Conservation (phyloP, 2,329 filamentous ascomycete species). For the Aspergillus hortae region DNA sequence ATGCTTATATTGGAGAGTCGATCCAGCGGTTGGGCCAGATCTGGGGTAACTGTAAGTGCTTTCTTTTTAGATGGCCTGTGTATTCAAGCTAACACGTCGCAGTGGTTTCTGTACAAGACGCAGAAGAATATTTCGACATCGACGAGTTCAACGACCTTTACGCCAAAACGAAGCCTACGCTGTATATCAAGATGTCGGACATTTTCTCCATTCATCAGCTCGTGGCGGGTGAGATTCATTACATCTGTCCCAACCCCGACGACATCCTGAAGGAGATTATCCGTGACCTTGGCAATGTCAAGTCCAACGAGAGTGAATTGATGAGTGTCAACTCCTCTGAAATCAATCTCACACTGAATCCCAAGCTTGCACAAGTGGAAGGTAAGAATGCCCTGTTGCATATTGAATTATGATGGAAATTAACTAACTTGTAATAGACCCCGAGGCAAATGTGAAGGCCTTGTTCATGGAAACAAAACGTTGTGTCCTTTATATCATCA, state of each 20-base stretch:
- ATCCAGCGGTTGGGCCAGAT: conserved; percentile 75
- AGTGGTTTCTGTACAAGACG: conserved; percentile 80
- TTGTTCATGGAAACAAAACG: conserved; percentile 98
- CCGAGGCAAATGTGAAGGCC: conserved; percentile 85
- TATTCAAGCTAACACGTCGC: conserved; percentile 30
- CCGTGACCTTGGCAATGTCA: conserved; percentile 89
- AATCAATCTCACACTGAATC: conserved; percentile 85
- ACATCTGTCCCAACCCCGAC: conserved; percentile 74
- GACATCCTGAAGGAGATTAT: conserved; percentile 89
- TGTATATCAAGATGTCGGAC: conserved; percentile 99
- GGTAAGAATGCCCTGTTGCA: conserved; percentile 37
- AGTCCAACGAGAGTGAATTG: conserved; percentile 94
- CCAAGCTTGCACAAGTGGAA: conserved; percentile 83
- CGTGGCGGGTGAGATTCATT: conserved; percentile 71
- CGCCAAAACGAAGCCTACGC: conserved; percentile 88
- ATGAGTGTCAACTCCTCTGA: conserved; percentile 80
- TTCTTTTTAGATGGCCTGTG: not conserved
- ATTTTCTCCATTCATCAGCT: conserved; percentile 95
- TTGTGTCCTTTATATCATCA: conserved; percentile 95
- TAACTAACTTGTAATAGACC: conserved; percentile 53
- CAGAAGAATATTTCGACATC: conserved; percentile 92
- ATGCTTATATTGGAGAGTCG: conserved; percentile 83
- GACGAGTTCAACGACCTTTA: conserved; percentile 99
- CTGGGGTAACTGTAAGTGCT: conserved; percentile 58
- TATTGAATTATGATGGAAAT: conserved; percentile 8